These are phyloP conservation scores for Candida pseudofarinosa DNA, from an alignment of 805 yeast species.

Conservation along the genomic window DNA sequence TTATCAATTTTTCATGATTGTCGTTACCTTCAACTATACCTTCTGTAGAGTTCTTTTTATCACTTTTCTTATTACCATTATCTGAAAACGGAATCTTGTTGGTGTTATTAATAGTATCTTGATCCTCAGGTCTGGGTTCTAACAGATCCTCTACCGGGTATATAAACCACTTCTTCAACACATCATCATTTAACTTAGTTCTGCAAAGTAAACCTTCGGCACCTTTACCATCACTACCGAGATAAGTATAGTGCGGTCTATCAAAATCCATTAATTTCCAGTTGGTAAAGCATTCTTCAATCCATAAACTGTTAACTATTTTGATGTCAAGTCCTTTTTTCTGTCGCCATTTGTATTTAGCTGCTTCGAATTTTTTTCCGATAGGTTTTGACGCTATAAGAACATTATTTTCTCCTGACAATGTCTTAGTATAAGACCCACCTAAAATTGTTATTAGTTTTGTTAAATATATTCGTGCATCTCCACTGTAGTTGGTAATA, in stretches of 20 bases:
- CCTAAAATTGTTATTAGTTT: slow-evolving; percentile 65
- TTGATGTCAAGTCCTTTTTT: slow-evolving; percentile 31
- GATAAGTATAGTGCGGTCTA: slow-evolving; percentile 43
- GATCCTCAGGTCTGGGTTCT: background rate
- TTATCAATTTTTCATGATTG: background rate
- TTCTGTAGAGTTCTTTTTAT: background rate
- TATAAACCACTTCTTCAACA: slow-evolving; percentile 34
- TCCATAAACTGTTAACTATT: slow-evolving; percentile 79
- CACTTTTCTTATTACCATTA: background rate
- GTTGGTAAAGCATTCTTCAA: slow-evolving; percentile 67
- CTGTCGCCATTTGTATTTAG: slow-evolving; percentile 53
- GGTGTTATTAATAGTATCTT: background rate
- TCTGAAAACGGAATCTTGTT: background rate
- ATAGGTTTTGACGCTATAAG: slow-evolving; percentile 60
- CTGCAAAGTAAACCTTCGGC: slow-evolving; percentile 50
- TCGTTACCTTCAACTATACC: background rate
- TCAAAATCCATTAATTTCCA: slow-evolving; percentile 53
- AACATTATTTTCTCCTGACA: slow-evolving; percentile 65
- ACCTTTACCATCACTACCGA: slow-evolving; percentile 38
- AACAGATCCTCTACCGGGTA: background rate
- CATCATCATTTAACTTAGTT: slow-evolving; percentile 40
- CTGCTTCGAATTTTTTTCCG: slow-evolving; percentile 78
- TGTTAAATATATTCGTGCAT: slow-evolving; percentile 70
- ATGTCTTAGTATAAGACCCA: slow-evolving; percentile 66
- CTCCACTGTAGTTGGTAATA: slow-evolving; percentile 81